Evolutionary conservation across 768 basidiomycete species (phyloP).

Genomic region (Hericium alpestre): DNA sequence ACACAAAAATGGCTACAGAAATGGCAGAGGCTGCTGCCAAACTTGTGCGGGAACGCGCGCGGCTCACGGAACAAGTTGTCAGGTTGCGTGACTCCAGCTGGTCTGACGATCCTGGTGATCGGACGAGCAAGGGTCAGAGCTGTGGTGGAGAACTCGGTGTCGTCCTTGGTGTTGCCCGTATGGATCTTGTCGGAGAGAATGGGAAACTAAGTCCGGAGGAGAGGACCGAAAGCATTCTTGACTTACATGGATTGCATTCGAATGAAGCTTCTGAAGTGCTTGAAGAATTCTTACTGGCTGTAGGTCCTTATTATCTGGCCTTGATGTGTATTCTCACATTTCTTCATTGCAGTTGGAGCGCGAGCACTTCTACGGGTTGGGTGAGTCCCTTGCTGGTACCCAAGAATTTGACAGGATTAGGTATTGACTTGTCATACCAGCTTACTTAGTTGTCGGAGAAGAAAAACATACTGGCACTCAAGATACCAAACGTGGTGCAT

Average conservation of each 20-base stretch:
- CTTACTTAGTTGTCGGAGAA: conserved; percentile 87
- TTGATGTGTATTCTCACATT: neutral
- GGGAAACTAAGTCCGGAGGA: conserved; percentile 67
- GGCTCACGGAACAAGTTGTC: conserved; percentile 67
- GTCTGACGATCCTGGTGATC: conserved; percentile 79
- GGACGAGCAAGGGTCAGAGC: conserved; percentile 58
- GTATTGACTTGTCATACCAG: conserved; percentile 25
- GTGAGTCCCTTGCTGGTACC: conserved; percentile 28
- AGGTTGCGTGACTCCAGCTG: conserved; percentile 57
- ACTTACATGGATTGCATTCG: conserved; percentile 89
- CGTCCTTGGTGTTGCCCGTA: conserved; percentile 72
- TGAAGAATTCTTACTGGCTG: conserved; percentile 79
- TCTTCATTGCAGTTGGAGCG: conserved; percentile 53
- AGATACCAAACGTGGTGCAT: conserved; percentile 70
- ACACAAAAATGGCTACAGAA: conserved; percentile 82
- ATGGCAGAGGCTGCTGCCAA: conserved; percentile 76
- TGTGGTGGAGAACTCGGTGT: conserved; percentile 82
- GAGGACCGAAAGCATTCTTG: conserved; percentile 77
- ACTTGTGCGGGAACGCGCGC: conserved; percentile 75
- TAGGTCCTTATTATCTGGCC: conserved; percentile 32
- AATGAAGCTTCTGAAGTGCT: conserved; percentile 87
- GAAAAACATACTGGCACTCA: conserved; percentile 95
- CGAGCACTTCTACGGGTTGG: conserved; percentile 81
- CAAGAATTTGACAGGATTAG: neutral
- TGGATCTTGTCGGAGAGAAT: conserved; percentile 38